Conservation (phyloP, 345 rosid species). For the Nephelium lappaceum region DNA sequence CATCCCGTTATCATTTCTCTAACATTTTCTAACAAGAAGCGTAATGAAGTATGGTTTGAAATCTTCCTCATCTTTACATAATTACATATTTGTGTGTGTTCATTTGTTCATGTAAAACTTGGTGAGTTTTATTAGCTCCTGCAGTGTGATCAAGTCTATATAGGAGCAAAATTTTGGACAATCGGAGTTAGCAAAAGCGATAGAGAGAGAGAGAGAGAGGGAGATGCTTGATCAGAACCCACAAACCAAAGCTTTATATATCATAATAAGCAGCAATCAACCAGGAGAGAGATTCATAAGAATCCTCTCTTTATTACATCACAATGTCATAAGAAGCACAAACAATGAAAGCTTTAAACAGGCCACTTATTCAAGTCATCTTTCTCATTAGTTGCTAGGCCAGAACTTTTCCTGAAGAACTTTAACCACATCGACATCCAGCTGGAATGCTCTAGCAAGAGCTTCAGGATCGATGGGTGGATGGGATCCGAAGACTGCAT, state of each 20-base stretch:
- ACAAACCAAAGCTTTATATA: neutral
- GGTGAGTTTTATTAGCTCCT: too few species aligned
- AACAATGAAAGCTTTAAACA: neutral
- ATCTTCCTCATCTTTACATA: too few species aligned
- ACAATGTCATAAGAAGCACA: neutral
- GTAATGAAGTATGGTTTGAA: too few species aligned
- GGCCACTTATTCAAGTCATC: neutral
- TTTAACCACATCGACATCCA: constrained; percentile 21
- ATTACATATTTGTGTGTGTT: too few species aligned
- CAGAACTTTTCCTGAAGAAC: constrained; percentile 18
- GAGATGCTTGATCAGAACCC: neutral
- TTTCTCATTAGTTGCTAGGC: too few species aligned
- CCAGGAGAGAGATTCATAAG: neutral
- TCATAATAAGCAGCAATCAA: neutral
- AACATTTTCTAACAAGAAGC: too few species aligned
- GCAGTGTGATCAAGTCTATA: too few species aligned
- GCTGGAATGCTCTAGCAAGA: constrained; percentile 33
- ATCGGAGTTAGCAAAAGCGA: too few species aligned
- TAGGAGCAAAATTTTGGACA: too few species aligned
- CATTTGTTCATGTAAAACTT: too few species aligned
- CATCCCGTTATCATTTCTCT: neutral
- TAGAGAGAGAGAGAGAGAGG: too few species aligned
- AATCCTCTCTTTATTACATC: neutral
- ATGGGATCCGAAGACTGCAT: constrained; percentile 21
- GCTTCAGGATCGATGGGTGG: constrained; percentile 28